These are phyloP conservation scores for Hypomontagnella submonticulosa DNA, from an alignment of 495 filamentous ascomycete genomes.

Conservation along the genomic window DNA sequence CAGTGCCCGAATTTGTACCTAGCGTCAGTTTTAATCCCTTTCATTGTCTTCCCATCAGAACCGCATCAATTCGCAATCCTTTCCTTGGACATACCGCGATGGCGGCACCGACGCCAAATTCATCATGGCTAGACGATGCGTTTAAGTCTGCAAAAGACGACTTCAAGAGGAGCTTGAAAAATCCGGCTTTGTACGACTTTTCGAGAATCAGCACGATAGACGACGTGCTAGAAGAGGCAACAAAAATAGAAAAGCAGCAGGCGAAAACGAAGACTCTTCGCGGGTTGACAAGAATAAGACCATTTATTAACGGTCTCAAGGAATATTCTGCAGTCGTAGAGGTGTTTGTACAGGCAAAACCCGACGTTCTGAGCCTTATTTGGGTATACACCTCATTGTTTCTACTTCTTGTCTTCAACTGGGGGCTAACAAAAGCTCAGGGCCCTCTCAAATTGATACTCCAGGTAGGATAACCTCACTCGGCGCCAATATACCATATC, in stretches of 20 bases:
- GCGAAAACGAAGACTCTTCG: slow-evolving; percentile 32
- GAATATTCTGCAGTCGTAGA: slow-evolving; percentile 29
- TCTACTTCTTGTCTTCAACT: not conserved
- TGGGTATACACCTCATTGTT: slow-evolving; percentile 18
- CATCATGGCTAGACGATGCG: slow-evolving; percentile 26
- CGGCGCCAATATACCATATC: not conserved
- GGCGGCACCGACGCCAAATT: not conserved
- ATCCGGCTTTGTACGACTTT: slow-evolving; percentile 32
- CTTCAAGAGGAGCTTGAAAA: slow-evolving; percentile 29
- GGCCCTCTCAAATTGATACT: slow-evolving; percentile 34
- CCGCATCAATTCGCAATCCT: not conserved
- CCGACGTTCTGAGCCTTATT: slow-evolving; percentile 28
- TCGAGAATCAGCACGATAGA: slow-evolving; percentile 20
- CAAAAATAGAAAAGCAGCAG: slow-evolving; percentile 24
- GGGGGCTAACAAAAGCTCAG: slow-evolving; percentile 16
- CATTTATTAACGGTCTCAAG: slow-evolving; percentile 28
- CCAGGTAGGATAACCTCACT: slow-evolving; percentile 12
- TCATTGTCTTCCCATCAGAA: not conserved
- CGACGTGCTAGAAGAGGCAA: slow-evolving; percentile 26
- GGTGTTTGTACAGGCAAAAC: slow-evolving; percentile 24
- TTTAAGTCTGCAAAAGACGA: slow-evolving; percentile 33
- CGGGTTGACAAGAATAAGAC: slow-evolving; percentile 19
- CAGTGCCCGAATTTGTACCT: too few species aligned
- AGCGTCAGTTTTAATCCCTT: not conserved
- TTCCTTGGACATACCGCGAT: slow-evolving; percentile 3